Percentiles rank a stretch among this genome's conserved stretches.
phyloP scores from a whole-genome alignment of 139 green algal species.

The Limnomonas spitsbergensis region DNA sequence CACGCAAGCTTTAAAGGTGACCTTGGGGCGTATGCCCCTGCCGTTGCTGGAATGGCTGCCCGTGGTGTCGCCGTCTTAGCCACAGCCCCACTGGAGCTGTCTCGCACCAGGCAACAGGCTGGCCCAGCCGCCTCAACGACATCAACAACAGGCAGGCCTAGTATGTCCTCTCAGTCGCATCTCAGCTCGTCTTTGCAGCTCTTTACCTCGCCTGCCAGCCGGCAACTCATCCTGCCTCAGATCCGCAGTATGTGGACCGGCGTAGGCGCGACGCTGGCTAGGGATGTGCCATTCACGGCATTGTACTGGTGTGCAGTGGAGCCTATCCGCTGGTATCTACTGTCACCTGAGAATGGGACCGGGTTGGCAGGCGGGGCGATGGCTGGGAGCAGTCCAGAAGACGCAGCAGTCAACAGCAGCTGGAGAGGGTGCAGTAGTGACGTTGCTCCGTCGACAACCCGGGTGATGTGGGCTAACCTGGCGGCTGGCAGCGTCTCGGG shows the following conservation, averaged over 20 bases:
- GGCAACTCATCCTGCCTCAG: background rate
- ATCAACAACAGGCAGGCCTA: no score
- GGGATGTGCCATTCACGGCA: conserved; percentile 92
- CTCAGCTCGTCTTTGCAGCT: background rate
- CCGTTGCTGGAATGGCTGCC: conserved; percentile 63
- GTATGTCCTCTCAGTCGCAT: background rate
- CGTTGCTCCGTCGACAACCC: background rate
- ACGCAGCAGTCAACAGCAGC: conserved; percentile 11
- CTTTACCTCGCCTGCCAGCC: background rate
- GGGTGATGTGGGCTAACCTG: conserved; percentile 64
- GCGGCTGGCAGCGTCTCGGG: conserved; percentile 58
- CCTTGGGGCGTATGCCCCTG: conserved; percentile 46
- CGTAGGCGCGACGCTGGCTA: conserved; percentile 71
- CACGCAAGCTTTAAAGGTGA: conserved; percentile 28
- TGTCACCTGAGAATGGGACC: background rate
- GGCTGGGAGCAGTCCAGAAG: background rate
- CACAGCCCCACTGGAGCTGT: conserved; percentile 80
- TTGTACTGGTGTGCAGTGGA: conserved; percentile 91
- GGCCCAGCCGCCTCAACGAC: background rate
- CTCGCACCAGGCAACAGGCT: conserved; percentile 75
- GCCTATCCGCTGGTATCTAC: conserved; percentile 52
- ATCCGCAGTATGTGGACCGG: conserved; percentile 70
- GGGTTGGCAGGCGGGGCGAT: background rate
- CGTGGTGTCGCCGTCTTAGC: conserved; percentile 67
- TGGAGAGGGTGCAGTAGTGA: background rate